phyloP scores from a whole-genome alignment of 2,329 filamentous ascomycete species.

The Hortaea sp. region DNA sequence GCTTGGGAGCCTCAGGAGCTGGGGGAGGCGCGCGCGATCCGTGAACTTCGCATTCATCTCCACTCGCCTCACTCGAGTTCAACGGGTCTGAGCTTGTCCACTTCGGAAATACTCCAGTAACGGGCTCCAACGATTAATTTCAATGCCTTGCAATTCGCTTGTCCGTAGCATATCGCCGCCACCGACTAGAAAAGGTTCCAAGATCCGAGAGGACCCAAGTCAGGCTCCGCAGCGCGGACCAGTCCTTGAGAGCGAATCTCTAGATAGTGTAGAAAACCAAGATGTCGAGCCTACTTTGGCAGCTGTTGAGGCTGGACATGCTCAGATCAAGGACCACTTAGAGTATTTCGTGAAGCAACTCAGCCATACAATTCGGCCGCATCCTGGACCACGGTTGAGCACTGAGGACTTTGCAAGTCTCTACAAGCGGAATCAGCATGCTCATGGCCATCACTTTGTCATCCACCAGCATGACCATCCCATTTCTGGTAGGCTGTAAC shows the following conservation, averaged over 20 bases:
- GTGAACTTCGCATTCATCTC: too few species aligned
- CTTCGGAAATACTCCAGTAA: too few species aligned
- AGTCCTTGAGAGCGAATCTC: background rate
- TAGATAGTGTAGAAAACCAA: background rate
- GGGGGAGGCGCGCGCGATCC: too few species aligned
- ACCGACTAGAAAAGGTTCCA: constrained; percentile 13
- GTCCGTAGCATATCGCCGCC: constrained; percentile 22
- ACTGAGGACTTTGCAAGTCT: constrained; percentile 35
- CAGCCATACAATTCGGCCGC: constrained; percentile 18
- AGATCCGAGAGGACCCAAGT: background rate
- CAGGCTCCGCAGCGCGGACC: background rate
- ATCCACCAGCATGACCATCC: constrained; percentile 67
- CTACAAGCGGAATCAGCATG: constrained; percentile 38
- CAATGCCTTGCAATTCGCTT: constrained; percentile 6
- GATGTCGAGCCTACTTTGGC: constrained; percentile 22
- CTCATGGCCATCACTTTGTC: constrained; percentile 46
- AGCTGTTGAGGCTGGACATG: constrained; percentile 43
- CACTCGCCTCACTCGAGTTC: too few species aligned
- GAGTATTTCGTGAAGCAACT: constrained; percentile 38
- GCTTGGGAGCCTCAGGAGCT: too few species aligned
- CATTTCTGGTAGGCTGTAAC: constrained; percentile 42
- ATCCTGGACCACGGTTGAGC: constrained; percentile 25
- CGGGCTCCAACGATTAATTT: too few species aligned
- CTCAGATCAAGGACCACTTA: constrained; percentile 39
- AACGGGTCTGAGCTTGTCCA: too few species aligned